Evolutionary conservation across 164 flowering plant species (phyloP), one percentile per base, ranked within the genome.

Genomic region (Pachysandra terminalis): DNA sequence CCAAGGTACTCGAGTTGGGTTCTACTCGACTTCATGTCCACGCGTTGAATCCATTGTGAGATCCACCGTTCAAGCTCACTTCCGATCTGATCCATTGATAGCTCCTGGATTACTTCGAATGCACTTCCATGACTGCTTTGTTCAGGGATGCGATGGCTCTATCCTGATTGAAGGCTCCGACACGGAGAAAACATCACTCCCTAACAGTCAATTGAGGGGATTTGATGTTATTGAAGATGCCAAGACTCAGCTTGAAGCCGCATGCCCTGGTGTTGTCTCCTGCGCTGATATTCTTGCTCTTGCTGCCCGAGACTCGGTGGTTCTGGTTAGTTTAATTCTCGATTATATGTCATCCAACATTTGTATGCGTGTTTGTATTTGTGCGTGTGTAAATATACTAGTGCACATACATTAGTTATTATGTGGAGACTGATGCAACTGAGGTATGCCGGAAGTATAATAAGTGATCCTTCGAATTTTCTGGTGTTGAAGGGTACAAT

Each of bases 111-210:
- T 87, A 16, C 82, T 87, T 0, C 80, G 92, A 15, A 72, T 90
- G 89, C 84, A 79, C 45, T 89, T 86, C 73, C 92, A 86, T 63
- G 95, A 87, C 67, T 89, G 95, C 72, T 90, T 90, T 40, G 89
- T 87, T 5, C 74, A 73, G 21, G 92, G 96, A 10, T 89, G 96
- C 19, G 96, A 87, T 70, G 90, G 68, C 14, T 89, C 96, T 8
- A 71, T 87, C 17, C 84, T 89, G 37, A 68, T 89, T 9, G 58
- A 75, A 25, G 88, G 89, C 5, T 3, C 80, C 3, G 10, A 61
- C 48, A 67, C 87, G 0, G 93, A 90, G 78, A 86, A 69, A 73
- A 81, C 81, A 3, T 82, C 86, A 0, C 45, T n/a, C 0, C 82
- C 88, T 0, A 88, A 88, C 67, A 64, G 21, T 25, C 6, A 28